Evolutionary conservation across 768 basidiomycete genomes (phyloP).

Genomic region (Piloderma croceum): DNA sequence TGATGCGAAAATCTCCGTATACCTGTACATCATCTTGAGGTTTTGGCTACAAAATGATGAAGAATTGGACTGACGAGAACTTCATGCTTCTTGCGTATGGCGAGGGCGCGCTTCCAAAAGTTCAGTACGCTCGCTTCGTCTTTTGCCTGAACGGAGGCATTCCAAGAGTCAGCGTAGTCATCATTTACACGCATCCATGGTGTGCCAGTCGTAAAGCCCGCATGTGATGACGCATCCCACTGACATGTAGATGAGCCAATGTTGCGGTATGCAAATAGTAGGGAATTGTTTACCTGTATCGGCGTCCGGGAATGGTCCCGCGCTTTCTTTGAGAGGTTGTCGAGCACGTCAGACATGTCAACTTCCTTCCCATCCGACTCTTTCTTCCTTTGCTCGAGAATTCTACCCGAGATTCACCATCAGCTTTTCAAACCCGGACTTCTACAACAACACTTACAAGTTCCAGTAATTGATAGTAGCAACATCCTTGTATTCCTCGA

Average conservation of each 20-base stretch:
- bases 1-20: conserved; percentile 54
- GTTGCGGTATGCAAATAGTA: neutral
- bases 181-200: conserved; percentile 78
- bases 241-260: conserved; percentile 17
- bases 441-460: conserved; percentile 33
- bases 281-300: conserved; percentile 45
- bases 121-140: conserved; percentile 49
- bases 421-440: neutral
- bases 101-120: conserved; percentile 58
- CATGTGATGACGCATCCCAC: conserved; percentile 54
- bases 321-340: conserved; percentile 53
- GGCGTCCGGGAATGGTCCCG: conserved; percentile 69
- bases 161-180: conserved; percentile 52
- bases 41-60: neutral
- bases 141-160: conserved; percentile 41
- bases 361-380: conserved; percentile 33
- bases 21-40: conserved; percentile 31
- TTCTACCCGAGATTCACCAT: conserved; percentile 21
- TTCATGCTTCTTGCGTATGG: conserved; percentile 46
- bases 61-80: conserved; percentile 40
- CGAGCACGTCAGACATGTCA: conserved; percentile 59
- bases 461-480: conserved; percentile 57
- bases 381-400: conserved; percentile 32
- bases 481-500: conserved; percentile 71
- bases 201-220: conserved; percentile 57